A percentile compares a stretch with the other conserved stretches of the same genome.
Conservation (phyloP, 163 green algal genomes). For the Chlamydomonas reinhardtii region DNA sequence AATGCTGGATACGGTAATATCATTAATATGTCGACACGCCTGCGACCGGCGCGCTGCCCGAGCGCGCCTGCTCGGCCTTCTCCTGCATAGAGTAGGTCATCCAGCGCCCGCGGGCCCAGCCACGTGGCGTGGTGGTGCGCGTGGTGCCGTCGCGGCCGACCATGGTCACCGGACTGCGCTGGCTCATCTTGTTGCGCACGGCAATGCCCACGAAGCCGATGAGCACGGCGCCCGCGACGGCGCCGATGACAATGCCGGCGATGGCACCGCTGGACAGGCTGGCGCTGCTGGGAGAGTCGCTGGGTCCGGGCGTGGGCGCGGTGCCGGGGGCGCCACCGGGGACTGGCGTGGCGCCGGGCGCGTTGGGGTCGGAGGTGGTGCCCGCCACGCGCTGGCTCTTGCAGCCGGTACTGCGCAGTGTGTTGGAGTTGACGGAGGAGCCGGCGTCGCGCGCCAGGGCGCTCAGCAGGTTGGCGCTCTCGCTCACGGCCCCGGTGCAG, state of each 20-base stretch:
- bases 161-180: not conserved
- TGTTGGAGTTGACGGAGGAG: too few species aligned
- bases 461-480: too few species aligned
- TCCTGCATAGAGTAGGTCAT: constrained; percentile 42
- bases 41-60: constrained; percentile 1
- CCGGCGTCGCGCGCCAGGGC: too few species aligned
- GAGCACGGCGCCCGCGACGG: not conserved
- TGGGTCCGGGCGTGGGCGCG: not conserved
- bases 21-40: not conserved
- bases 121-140: not conserved
- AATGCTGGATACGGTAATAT: too few species aligned
- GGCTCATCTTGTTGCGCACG: constrained; percentile 34
- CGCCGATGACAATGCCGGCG: constrained; percentile 43
- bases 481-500: too few species aligned
- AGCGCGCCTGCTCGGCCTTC: not conserved
- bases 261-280: constrained; percentile 7
- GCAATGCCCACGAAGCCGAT: constrained; percentile 16
- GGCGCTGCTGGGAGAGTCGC: not conserved
- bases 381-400: too few species aligned
- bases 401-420: too few species aligned
- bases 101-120: constrained; percentile 6
- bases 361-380: too few species aligned
- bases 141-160: not conserved
- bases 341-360: not conserved
- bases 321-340: not conserved